A percentile compares a stretch with the other conserved stretches of the same genome.
phyloP scores from a whole-genome alignment of 2,329 filamentous ascomycete species.

The Cladosporium oxysporum region DNA sequence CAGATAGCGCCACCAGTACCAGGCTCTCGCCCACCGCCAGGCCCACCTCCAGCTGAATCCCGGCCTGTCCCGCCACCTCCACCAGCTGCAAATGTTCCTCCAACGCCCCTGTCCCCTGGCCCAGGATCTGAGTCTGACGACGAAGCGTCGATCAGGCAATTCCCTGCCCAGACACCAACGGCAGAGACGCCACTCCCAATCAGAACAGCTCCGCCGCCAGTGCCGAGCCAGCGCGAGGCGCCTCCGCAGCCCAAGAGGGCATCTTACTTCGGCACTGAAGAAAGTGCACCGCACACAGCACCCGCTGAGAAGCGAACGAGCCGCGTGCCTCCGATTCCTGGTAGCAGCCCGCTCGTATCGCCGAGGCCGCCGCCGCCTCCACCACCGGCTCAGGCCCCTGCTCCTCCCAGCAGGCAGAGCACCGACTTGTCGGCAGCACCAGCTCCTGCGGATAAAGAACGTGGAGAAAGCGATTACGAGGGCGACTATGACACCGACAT shows the following conservation, averaged over 20 bases:
- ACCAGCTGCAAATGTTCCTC: slow-evolving; percentile 44
- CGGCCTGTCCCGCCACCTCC: slow-evolving; percentile 62
- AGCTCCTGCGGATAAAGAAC: slow-evolving; percentile 59
- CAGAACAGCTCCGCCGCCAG: slow-evolving; percentile 39
- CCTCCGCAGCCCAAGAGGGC: slow-evolving; percentile 39
- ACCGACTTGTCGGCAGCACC: slow-evolving; percentile 29
- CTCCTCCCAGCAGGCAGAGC: slow-evolving; percentile 40
- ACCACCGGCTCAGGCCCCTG: slow-evolving; percentile 41
- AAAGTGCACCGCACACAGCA: slow-evolving; percentile 30
- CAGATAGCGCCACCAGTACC: slow-evolving; percentile 38
- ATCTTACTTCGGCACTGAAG: slow-evolving; percentile 45
- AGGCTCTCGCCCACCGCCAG: slow-evolving; percentile 45
- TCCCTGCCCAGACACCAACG: slow-evolving; percentile 41
- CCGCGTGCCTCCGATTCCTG: slow-evolving; percentile 38
- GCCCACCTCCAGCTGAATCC: slow-evolving; percentile 12
- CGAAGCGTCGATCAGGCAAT: slow-evolving; percentile 65
- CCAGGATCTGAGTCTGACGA: slow-evolving; percentile 87
- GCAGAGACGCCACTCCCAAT: slow-evolving; percentile 34
- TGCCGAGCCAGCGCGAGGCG: slow-evolving; percentile 32
- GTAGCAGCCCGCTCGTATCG: slow-evolving; percentile 37
- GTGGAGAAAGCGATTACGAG: slow-evolving; percentile 90
- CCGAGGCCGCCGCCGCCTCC: slow-evolving; percentile 50
- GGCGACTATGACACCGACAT: slow-evolving; percentile 98
- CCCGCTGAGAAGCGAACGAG: slow-evolving; percentile 41
- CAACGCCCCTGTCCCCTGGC: slow-evolving; percentile 61